Conservation (phyloP, 2,329 filamentous ascomycete species). For the Alternaria gaisen region DNA sequence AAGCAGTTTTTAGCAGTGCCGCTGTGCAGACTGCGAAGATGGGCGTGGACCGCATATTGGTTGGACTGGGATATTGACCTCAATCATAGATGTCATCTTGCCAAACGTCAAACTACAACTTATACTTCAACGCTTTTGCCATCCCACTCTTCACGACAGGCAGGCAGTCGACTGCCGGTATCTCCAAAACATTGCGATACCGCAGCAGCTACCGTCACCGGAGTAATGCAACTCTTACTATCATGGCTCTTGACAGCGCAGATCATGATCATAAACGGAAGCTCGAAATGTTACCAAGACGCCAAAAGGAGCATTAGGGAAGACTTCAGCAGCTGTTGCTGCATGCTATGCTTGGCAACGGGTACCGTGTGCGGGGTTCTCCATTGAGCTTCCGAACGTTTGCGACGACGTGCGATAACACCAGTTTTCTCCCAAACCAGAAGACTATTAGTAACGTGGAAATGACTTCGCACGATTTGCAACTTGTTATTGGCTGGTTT, state of each 20-base stretch:
- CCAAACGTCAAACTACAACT: not conserved
- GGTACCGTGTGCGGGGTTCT: slow-evolving; percentile 15
- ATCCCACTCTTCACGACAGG: slow-evolving; percentile 16
- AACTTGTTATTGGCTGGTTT: not conserved
- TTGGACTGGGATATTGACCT: not conserved
- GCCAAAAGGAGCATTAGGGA: slow-evolving; percentile 13
- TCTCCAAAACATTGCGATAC: slow-evolving; percentile 12
- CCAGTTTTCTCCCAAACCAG: not conserved
- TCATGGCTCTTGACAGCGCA: slow-evolving; percentile 13
- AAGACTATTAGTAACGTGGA: not conserved
- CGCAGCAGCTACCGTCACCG: slow-evolving; percentile 19
- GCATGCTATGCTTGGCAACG: slow-evolving; percentile 22
- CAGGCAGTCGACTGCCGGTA: slow-evolving; percentile 19
- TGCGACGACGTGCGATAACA: not conserved
- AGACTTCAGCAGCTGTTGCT: slow-evolving; percentile 7
- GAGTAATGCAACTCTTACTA: slow-evolving; percentile 4
- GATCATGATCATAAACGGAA: slow-evolving; percentile 28
- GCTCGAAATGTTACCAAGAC: slow-evolving; percentile 29
- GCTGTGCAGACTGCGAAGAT: slow-evolving; percentile 15
- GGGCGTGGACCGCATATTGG: slow-evolving; percentile 22
- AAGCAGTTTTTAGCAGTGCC: slow-evolving; percentile 9
- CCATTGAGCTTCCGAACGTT: not conserved
- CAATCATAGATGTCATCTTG: not conserved
- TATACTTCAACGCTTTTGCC: slow-evolving; percentile 9
- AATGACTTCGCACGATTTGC: not conserved